These are phyloP conservation scores for Blastocrithidia nonstop DNA, from an alignment of 208 protist species.

Conservation along the genomic window DNA sequence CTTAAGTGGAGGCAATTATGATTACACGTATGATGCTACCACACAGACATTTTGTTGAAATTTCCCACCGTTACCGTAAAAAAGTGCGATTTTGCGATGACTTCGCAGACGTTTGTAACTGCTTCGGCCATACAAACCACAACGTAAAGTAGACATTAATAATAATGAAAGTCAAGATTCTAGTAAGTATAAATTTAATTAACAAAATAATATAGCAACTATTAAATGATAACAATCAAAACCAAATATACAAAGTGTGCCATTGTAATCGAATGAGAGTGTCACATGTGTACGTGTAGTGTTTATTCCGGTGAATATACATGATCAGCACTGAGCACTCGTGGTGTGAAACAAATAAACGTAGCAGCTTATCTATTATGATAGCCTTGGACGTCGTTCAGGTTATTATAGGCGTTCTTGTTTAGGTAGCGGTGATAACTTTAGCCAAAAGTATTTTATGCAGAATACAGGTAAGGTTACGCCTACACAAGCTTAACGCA, in stretches of 20 bases:
- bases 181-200: no score
- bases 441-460: no score
- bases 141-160: no score
- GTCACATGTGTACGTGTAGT: slow-evolving; percentile 24
- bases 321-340: slow-evolving; percentile 58
- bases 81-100: slow-evolving; percentile 48
- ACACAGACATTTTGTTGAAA: slow-evolving; percentile 7
- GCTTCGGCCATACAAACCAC: slow-evolving; percentile 29
- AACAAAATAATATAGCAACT: slow-evolving; percentile 8
- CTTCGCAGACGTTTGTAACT: slow-evolving; percentile 44
- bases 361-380: slow-evolving; percentile 35
- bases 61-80: slow-evolving; percentile 11
- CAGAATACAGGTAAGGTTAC: no score
- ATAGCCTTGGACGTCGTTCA: slow-evolving; percentile 27
- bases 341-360: slow-evolving; percentile 30
- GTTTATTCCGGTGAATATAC: slow-evolving; percentile 60
- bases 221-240: not conserved
- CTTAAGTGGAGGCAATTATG: slow-evolving; percentile 24
- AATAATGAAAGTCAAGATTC: no score
- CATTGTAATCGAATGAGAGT: not conserved
- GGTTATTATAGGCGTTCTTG: no score
- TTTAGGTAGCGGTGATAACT: no score
- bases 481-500: slow-evolving; percentile 2
- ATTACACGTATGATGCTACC: slow-evolving; percentile 46
- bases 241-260: not conserved